Base-by-base conservation (phyloP, 75 land plant species). In the Cunninghamia lanceolata region DNA sequence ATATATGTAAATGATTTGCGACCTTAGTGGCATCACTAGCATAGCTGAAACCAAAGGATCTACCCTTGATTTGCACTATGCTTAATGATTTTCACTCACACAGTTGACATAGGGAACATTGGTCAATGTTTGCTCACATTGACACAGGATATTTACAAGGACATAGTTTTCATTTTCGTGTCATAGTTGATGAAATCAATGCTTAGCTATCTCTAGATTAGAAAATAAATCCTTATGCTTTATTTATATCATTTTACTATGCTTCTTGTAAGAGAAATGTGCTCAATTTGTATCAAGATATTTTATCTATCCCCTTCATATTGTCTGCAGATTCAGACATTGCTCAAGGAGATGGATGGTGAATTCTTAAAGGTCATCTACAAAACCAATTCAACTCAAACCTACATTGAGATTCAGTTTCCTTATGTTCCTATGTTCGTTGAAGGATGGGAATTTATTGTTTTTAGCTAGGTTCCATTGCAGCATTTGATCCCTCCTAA, bases 321-420 rank as follows among this genome's bases (percentile, higher is more conserved):
- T 25, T 78, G 36, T 76, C 39, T 85, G 77, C 88, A 96, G 97
- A 93, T 93, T 84, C 86, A 85, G 82, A 84, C 89, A 63, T 84
- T 95, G 77, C 85, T 97, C 39, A 91, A 92, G 84, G 93, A 93
- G 66, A 85, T 97, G 90, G 98, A 90, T 83, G 99, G 96, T 83
- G 94, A 92, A 76, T 94, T 96, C 88, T 17, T 97, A 45, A 86
- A 95, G 96, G 99, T 93, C 78, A 82, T 11, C 68, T 79, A 21
- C 15, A 34, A 45, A 54, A 46, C 45, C 47, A 10, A 77, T 47
- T 85, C 46, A 78, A 25, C n/a, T 42, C 45, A 42, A 78, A 78
- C 46, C 1, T 36, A 40, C 43, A 78, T 78, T 78, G 81, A 78
- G 42, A 39, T 78, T 78, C n/a, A 42, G n/a, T 52, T 17, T 16